Evolutionary conservation across 768 basidiomycete species (phyloP), one percentile per base, ranked within the genome.

Genomic region (Russula earlei): DNA sequence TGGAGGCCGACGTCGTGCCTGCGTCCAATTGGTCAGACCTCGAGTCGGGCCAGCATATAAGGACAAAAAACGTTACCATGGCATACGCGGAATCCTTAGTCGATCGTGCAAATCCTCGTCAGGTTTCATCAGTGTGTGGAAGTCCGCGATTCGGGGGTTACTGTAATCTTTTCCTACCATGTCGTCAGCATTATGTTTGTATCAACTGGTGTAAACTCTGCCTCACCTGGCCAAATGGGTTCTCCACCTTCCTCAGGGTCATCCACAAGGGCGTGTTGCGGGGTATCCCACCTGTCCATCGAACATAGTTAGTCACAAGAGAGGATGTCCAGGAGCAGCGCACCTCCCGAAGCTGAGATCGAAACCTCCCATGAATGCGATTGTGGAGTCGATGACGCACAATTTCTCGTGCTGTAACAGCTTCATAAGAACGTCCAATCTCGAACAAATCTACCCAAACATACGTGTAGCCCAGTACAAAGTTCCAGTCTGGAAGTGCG

Each of bases 1-100:
- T 99, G 96, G 75, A 97, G 77, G 0, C 84, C 91, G 37, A 98
- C 91, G 67, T 99, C 96, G 67, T 99, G 96, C 93, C 93, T 94
- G 54, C 33, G 9, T 49, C 11, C 29, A 34, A 22, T 14, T 12
- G 15, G 56, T 42, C 33, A 46, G 44, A 52, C 17, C 9, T 33
- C 12, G 1, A 53, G 17, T 40, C 9, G 5, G 14, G 11, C 12
- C n/a, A 44, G 66, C 81, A n/a, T 11, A 47, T 24, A 4, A n/a
- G n/a, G 3, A 27, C 15, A 8, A 48, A 48, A 42, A 19, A 29
- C 33, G 10, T 56, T 65, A 93, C 94, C 95, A 99, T 27, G 96
- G 93, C 93, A 98, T 97, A 47, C 96, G 78, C 5, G 93, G 90
- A 19, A 89, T 78, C 68, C 86, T 95, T 7, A 76, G 70, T 33